These are phyloP conservation scores for Neocucurbitaria cava DNA, from an alignment of 2,329 filamentous ascomycete genomes.

Conservation along the genomic window DNA sequence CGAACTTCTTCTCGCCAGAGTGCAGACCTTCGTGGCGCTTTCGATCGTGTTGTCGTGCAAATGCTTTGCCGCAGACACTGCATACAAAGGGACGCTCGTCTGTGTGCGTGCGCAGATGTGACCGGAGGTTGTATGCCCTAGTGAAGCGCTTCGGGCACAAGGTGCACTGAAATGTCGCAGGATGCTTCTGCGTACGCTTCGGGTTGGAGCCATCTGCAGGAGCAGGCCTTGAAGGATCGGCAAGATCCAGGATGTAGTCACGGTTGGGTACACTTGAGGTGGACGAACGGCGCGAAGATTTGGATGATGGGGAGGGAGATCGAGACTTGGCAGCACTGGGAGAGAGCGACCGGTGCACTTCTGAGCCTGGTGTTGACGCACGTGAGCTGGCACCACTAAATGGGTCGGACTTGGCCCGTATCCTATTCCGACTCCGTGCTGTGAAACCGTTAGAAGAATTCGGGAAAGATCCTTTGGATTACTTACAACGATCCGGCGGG, in stretches of 20 bases:
- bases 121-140: slow-evolving; percentile 93
- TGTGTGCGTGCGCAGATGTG: slow-evolving; percentile 93
- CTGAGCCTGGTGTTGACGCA: slow-evolving; percentile 51
- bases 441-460: slow-evolving; percentile 23
- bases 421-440: slow-evolving; percentile 64
- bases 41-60: slow-evolving; percentile 94
- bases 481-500: slow-evolving; percentile 73
- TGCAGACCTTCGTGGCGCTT: slow-evolving; percentile 97
- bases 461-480: slow-evolving; percentile 17
- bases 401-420: slow-evolving; percentile 67
- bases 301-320: slow-evolving; percentile 57
- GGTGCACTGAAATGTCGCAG: slow-evolving; percentile 93
- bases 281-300: slow-evolving; percentile 57
- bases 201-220: slow-evolving; percentile 52
- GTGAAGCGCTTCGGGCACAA: slow-evolving; percentile 97
- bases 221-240: slow-evolving; percentile 83
- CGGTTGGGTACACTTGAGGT: slow-evolving; percentile 63
- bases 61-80: slow-evolving; percentile 95
- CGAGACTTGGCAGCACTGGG: slow-evolving; percentile 54
- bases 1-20: slow-evolving; percentile 97
- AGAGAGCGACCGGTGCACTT: slow-evolving; percentile 49
- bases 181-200: slow-evolving; percentile 95
- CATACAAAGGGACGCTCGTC: slow-evolving; percentile 98
- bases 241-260: slow-evolving; percentile 87
- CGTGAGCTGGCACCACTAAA: slow-evolving; percentile 58